Percentiles rank a stretch among this genome's conserved stretches.
Conservation (phyloP, 2,329 filamentous ascomycete species). For the Reticulascus tulasneorum region DNA sequence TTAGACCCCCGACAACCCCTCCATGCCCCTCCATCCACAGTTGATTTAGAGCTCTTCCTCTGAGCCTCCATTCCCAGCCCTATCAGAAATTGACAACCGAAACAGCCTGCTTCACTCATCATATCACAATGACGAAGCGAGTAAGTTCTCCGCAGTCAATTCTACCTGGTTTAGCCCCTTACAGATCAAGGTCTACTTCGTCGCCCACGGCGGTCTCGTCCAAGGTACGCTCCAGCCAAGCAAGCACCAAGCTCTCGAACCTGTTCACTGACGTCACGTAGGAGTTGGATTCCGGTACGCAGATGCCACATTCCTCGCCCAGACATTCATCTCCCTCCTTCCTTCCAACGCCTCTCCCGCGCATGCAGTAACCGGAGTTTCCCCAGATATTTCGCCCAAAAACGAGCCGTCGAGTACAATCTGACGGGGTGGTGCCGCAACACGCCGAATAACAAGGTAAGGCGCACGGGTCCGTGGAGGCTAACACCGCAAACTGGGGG, state of each 20-base stretch:
- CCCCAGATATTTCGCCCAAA: slow-evolving; percentile 55
- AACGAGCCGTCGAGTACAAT: slow-evolving; percentile 43
- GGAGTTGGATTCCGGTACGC: slow-evolving; percentile 53
- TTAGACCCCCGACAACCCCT: no score
- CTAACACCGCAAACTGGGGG: neutral
- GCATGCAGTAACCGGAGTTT: no score
- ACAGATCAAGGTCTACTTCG: slow-evolving; percentile 52
- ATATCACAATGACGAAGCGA: slow-evolving; percentile 29
- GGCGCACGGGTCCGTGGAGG: slow-evolving; percentile 1
- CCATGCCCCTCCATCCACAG: no score
- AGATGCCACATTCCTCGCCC: neutral
- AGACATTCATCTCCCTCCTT: neutral
- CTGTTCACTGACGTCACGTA: slow-evolving; percentile 27
- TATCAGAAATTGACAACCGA: neutral
- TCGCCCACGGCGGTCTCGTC: slow-evolving; percentile 60
- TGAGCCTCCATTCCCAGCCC: no score
- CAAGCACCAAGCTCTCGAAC: slow-evolving; percentile 9
- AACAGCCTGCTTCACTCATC: no score
- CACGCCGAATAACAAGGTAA: slow-evolving; percentile 51
- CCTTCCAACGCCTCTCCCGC: no score
- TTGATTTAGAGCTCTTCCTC: no score
- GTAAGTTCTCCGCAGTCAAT: slow-evolving; percentile 18
- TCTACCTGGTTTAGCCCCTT: neutral
- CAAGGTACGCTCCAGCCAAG: slow-evolving; percentile 58
- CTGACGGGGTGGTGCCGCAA: slow-evolving; percentile 62